Conservation (phyloP, 2,329 filamentous ascomycete genomes). For the Colletotrichum noveboracense region DNA sequence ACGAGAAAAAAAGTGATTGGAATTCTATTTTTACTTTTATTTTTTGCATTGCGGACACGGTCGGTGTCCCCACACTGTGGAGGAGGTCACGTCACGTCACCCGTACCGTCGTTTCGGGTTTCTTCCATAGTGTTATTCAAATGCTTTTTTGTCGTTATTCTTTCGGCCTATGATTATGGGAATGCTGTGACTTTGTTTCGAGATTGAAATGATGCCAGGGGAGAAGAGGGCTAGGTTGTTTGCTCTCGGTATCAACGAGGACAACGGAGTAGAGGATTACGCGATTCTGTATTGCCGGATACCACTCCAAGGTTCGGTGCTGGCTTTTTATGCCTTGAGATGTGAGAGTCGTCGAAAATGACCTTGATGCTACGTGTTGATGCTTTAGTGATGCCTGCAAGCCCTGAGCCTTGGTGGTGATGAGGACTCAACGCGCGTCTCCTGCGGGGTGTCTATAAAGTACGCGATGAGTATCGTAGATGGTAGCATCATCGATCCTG, state of each 20-base stretch:
- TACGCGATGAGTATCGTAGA: too few relatives aligned
- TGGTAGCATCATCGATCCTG: too few relatives aligned
- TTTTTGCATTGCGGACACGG: neutral
- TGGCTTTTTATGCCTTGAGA: neutral
- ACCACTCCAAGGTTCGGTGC: neutral
- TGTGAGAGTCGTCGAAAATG: too few relatives aligned
- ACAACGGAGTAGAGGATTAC: neutral
- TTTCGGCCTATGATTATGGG: neutral
- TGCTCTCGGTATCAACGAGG: neutral
- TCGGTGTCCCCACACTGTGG: neutral
- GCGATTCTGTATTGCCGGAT: neutral
- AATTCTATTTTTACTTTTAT: neutral
- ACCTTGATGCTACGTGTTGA: too few relatives aligned
- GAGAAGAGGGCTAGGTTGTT: accelerated
- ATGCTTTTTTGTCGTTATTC: neutral
- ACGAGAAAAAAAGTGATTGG: neutral
- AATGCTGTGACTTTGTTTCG: neutral
- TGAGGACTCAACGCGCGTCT: too few relatives aligned
- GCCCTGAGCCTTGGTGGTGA: too few relatives aligned
- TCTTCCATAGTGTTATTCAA: neutral
- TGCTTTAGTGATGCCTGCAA: too few relatives aligned
- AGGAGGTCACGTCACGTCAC: neutral
- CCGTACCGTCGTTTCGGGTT: neutral
- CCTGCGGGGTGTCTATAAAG: too few relatives aligned
- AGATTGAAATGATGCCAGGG: accelerated